Base-by-base conservation (phyloP, 257 asterid species). In the Cruciata laevipes region DNA sequence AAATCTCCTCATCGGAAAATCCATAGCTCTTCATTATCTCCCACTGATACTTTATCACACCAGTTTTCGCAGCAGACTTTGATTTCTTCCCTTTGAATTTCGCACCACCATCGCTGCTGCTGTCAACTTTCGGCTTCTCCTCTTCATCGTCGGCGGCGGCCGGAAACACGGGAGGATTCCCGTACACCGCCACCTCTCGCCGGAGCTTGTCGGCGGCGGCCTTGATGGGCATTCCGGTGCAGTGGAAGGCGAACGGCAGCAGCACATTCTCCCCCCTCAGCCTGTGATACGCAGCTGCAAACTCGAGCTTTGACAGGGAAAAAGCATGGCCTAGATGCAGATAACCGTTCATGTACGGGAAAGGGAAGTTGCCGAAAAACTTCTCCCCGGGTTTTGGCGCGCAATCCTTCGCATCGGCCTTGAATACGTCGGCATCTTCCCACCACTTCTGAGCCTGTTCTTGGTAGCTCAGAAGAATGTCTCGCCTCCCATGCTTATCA, bases 201-300 rank as follows among this genome's bases (percentile, higher is more conserved):
- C 70, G 42, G 44, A 91, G 95, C 82, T 89, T 92, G 71, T 93
- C 96, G 3, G 96, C 89, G 4, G 99, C 88, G 14, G 99, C 97
- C 88, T 90, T 90, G 63, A 90, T 93, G 44, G 95, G 97, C 97
- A 93, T 93, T 61, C 99, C 96, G 31, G 97, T 93, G 71, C 96
- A 90, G 53, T 93, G 97, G 71, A 93, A 93, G 51, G 82, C 96
- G 74, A 93, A 93, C 0, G 97, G 95, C 81, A 93, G 70, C 18
- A 93, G 82, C 77, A 90, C 96, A 57, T 88, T 86, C 8, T 90
- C 96, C 37, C 97, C 97, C 73, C 84, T 90, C 76, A 93, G 71
- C 73, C 96, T 79, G 73, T 90, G 97, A 73, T 87, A 93, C 17
- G 96, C 94, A 24, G 98, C 91, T 6, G 96, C 89, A 75, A 92